A percentile compares a stretch with the other conserved stretches of the same genome.
phyloP scores from a whole-genome alignment of 2,329 filamentous ascomycete species.

The Scedosporium apiospermum region DNA sequence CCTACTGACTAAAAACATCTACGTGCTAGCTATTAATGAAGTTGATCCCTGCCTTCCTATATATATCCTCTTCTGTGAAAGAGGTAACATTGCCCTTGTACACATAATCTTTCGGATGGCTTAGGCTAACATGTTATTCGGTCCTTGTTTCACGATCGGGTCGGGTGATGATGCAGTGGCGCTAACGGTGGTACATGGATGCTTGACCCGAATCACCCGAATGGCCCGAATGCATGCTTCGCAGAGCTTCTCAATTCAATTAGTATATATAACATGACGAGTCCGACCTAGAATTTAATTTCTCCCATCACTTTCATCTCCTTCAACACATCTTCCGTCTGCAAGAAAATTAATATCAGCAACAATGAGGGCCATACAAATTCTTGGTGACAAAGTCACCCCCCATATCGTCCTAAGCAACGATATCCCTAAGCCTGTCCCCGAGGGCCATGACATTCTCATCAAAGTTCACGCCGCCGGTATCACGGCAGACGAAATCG shows the following conservation, averaged over 20 bases:
- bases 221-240: background rate
- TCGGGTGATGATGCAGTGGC: too few species aligned
- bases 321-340: background rate
- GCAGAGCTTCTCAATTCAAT: background rate
- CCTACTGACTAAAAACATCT: too few species aligned
- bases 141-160: too few species aligned
- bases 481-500: slow-evolving; percentile 23
- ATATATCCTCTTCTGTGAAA: too few species aligned
- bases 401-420: slow-evolving; percentile 12
- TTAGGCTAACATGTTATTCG: too few species aligned
- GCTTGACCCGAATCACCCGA: background rate
- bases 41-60: too few species aligned
- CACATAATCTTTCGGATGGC: too few species aligned
- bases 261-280: background rate
- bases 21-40: too few species aligned
- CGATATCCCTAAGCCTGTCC: slow-evolving; percentile 11
- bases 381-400: slow-evolving; percentile 15
- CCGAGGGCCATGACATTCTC: slow-evolving; percentile 15
- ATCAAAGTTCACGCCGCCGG: slow-evolving; percentile 22
- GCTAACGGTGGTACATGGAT: too few species aligned
- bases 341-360: background rate
- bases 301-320: background rate
- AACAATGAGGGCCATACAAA: slow-evolving; percentile 24
- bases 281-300: background rate
- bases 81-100: too few species aligned